Evolutionary conservation across 2,329 filamentous ascomycete species (phyloP), one percentile per base, ranked within the genome.

Genomic region (Neurospora crassa): DNA sequence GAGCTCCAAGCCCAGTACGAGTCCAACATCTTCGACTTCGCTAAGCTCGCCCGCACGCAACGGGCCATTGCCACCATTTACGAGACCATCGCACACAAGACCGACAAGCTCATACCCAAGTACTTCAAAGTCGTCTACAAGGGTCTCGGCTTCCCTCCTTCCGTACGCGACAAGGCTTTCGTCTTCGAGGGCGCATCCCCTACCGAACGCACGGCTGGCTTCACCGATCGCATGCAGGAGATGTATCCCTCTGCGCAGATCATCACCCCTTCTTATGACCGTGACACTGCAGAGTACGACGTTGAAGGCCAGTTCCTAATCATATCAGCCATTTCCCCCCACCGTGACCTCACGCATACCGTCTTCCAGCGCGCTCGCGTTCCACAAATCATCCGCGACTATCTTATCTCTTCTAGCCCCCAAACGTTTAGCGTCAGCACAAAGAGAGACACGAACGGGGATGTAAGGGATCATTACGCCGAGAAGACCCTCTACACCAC

Each of bases 1-100:
- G 95, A 99, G 81, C 89, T 99, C 69, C 92, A 94, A 68, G 82
- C 85, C n/a, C 94, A 98, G 80, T 99, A 98, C 79, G 94, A 97
- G 82, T 89, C 87, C 75, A 97, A 94, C 72, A 83, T 92, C 0
- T 97, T 94, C 79, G 96, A 99, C 81, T 97, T 97, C 77, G 86
- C 91, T 42, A 97, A 99, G 81, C 86, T 99, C 34, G 94, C 96
- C 0, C 88, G 94, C 73, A 92, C 94, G 0, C 91, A 97, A 79
- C 87, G 94, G 72, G 94, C 95, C 7, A 97, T 97, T 82, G 95
- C 94, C 24, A 92, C 91, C 69, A 94, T 98, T 34, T 94, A 97
- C 79, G 96, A 98, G 79, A 91, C 87, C 16, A 92, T 97, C 73
- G 88, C 92, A 12, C 53, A 63, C 53, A 95, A 93, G 83, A 92